These are phyloP conservation scores for Phaeomoniella chlamydospora DNA, from an alignment of 2,329 filamentous ascomycete species.

Conservation along the genomic window DNA sequence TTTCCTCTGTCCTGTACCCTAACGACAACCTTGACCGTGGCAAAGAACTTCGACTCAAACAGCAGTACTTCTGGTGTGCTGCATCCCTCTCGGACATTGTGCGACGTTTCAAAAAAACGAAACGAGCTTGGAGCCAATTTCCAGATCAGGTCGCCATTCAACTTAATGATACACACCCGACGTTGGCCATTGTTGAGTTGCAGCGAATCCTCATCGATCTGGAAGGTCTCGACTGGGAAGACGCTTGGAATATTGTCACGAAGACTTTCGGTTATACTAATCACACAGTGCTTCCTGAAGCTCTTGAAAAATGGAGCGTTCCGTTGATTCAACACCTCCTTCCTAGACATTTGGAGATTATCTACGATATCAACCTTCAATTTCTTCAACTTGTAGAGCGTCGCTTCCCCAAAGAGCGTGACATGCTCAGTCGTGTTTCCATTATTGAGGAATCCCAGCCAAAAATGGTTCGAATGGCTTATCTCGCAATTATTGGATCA, in stretches of 20 bases:
- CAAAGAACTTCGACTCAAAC: slow-evolving; percentile 94
- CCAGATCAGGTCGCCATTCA: slow-evolving; percentile 92
- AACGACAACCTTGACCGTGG: slow-evolving; percentile 95
- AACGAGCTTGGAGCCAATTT: slow-evolving; percentile 82
- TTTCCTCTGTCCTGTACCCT: slow-evolving; percentile 91
- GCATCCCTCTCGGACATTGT: slow-evolving; percentile 94
- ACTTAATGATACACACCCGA: slow-evolving; percentile 95
- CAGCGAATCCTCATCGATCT: slow-evolving; percentile 82
- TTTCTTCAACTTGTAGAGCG: slow-evolving; percentile 89
- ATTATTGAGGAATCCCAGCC: slow-evolving; percentile 95
- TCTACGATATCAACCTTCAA: slow-evolving; percentile 92
- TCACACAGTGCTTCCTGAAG: slow-evolving; percentile 93
- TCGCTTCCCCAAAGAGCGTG: slow-evolving; percentile 75
- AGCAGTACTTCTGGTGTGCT: slow-evolving; percentile 99
- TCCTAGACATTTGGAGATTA: slow-evolving; percentile 87
- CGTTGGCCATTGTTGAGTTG: slow-evolving; percentile 87
- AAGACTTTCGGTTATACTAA: slow-evolving; percentile 91
- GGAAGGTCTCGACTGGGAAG: slow-evolving; percentile 86
- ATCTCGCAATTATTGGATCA: slow-evolving; percentile 84
- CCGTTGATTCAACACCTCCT: slow-evolving; percentile 82
- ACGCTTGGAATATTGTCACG: slow-evolving; percentile 72
- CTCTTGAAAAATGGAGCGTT: slow-evolving; percentile 96
- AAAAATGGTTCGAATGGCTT: slow-evolving; percentile 98
- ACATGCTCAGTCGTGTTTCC: slow-evolving; percentile 74
- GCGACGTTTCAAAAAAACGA: slow-evolving; percentile 93